Percentiles rank a stretch among this genome's conserved stretches.
These are phyloP conservation scores for Hyphopichia fennica DNA, from an alignment of 1,139 yeast genomes.

Conservation along the genomic window DNA sequence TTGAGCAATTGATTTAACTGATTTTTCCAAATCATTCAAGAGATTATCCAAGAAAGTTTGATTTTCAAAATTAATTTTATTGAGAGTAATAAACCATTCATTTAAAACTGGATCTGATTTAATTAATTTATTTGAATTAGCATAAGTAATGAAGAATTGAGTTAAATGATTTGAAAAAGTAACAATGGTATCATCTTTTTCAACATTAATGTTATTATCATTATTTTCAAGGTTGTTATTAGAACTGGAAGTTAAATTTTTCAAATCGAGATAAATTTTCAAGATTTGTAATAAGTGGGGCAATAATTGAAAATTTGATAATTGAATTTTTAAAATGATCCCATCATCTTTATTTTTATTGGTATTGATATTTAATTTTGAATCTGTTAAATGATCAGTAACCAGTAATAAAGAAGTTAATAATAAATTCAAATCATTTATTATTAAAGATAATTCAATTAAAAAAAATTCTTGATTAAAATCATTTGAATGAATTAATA, in stretches of 20 bases:
- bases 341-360: conserved; percentile 13
- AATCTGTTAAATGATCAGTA: background rate
- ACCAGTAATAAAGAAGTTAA: conserved; percentile 12
- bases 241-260: background rate
- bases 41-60: conserved; percentile 4
- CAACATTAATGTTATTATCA: background rate
- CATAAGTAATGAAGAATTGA: conserved; percentile 29
- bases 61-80: conserved; percentile 12
- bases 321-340: conserved; percentile 28
- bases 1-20: conserved; percentile 3
- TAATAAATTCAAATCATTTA: conserved; percentile 20
- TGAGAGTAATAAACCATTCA: conserved; percentile 28
- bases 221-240: background rate
- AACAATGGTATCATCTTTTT: conserved; percentile 12
- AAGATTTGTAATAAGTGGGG: conserved; percentile 38
- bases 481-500: conserved; percentile 25
- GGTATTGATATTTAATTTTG: background rate
- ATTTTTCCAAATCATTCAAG: conserved; percentile 3
- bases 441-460: conserved; percentile 22
- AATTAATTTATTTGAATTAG: conserved; percentile 29
- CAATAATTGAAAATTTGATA: conserved; percentile 35
- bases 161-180: conserved; percentile 25
- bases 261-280: conserved; percentile 15
- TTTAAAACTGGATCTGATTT: conserved; percentile 24
- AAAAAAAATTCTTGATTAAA: conserved; percentile 18